phyloP scores from a whole-genome alignment of 768 basidiomycete genomes.

The Suillus ampliporus region DNA sequence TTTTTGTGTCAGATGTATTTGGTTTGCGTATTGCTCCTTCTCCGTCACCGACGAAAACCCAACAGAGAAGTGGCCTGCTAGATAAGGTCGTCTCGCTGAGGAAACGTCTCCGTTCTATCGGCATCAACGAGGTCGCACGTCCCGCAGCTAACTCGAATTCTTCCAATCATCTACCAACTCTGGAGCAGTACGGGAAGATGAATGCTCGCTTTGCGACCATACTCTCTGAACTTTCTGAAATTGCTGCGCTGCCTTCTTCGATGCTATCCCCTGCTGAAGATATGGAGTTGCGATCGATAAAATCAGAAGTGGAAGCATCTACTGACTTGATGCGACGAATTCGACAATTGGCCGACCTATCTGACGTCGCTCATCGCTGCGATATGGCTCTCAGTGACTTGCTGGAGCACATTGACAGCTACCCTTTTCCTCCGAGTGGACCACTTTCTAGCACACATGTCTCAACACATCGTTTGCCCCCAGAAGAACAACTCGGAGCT shows the following conservation, averaged over 20 bases:
- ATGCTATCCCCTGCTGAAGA: conserved; percentile 49
- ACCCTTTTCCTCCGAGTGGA: conserved; percentile 63
- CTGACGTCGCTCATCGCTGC: conserved; percentile 55
- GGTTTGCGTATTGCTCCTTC: conserved; percentile 47
- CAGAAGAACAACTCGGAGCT: conserved; percentile 70
- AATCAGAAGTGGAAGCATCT: conserved; percentile 60
- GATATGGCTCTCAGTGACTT: conserved; percentile 85
- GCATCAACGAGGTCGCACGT: conserved; percentile 58
- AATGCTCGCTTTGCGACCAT: conserved; percentile 53
- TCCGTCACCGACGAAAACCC: conserved; percentile 37
- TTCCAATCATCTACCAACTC: conserved; percentile 55
- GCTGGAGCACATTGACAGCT: conserved; percentile 86
- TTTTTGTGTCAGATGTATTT: conserved; percentile 59
- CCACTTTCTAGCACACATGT: conserved; percentile 56
- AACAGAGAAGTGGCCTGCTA: conserved; percentile 53
- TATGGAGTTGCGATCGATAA: conserved; percentile 66
- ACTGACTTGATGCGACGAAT: conserved; percentile 55
- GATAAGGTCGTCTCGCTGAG: conserved; percentile 57
- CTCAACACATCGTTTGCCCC: conserved; percentile 47
- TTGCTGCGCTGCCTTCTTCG: conserved; percentile 51
- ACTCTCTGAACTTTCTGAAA: conserved; percentile 51
- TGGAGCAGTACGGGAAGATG: conserved; percentile 53
- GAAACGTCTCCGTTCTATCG: conserved; percentile 64
- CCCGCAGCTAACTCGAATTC: conserved; percentile 41
- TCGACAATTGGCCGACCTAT: conserved; percentile 59